Percentiles rank a stretch among this genome's conserved stretches.
phyloP scores from a whole-genome alignment of 75 land plant genomes.

The Larix kaempferi region DNA sequence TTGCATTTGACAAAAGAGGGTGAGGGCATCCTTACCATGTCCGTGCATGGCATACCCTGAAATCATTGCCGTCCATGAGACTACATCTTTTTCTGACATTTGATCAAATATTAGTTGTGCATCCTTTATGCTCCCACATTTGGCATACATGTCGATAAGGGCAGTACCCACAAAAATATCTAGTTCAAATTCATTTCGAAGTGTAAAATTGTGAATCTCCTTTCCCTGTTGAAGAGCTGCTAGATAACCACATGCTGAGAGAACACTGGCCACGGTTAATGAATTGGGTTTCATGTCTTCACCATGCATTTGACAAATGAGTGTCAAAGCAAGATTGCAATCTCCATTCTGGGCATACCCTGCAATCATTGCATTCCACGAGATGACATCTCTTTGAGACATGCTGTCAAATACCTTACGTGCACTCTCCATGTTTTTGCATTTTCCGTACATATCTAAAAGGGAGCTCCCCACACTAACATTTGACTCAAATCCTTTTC shows the following conservation, averaged over 20 bases:
- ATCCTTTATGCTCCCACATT: not conserved
- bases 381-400: not conserved
- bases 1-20: constrained; percentile 38
- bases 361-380: constrained; percentile 64
- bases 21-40: constrained; percentile 29
- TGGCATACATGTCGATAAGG: constrained; percentile 13
- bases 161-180: constrained; percentile 11
- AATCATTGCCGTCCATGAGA: constrained; percentile 56
- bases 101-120: constrained; percentile 9
- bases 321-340: constrained; percentile 13
- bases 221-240: not conserved
- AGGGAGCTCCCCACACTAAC: constrained; percentile 12
- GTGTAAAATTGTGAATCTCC: constrained; percentile 6
- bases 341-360: constrained; percentile 55
- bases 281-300: constrained; percentile 13
- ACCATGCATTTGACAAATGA: constrained; percentile 35
- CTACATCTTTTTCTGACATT: not conserved
- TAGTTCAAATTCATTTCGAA: constrained; percentile 6
- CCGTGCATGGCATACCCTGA: constrained; percentile 59
- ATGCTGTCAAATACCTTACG: constrained; percentile 12
- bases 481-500: constrained; percentile 2
- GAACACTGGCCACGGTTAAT: not conserved
- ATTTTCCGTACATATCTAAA: constrained; percentile 12
- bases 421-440: not conserved
- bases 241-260: constrained; percentile 9